Percentiles rank a stretch among this genome's conserved stretches.
Conservation (phyloP, 495 filamentous ascomycete species). For the Lophium mytilinum region DNA sequence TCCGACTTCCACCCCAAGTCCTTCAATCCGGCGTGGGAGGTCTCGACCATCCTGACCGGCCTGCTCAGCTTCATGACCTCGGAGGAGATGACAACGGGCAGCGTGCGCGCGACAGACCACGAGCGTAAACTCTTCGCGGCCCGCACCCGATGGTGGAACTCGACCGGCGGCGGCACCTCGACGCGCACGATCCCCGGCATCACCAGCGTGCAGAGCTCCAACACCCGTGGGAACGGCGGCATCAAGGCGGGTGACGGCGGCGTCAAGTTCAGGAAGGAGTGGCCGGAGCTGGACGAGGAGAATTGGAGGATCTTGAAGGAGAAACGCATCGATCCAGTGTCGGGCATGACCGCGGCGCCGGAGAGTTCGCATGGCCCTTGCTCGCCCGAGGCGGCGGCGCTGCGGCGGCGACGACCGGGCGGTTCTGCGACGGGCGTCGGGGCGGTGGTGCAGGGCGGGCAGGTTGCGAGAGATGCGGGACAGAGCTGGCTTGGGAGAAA, state of each 20-base stretch:
- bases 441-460: constrained; percentile 68
- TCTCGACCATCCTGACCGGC: constrained; percentile 90
- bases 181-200: constrained; percentile 9
- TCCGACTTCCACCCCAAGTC: constrained; percentile 95
- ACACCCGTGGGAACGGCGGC: constrained; percentile 49
- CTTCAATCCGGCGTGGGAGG: constrained; percentile 99
- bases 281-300: constrained; percentile 82
- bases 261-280: constrained; percentile 78
- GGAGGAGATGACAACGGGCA: constrained; percentile 97
- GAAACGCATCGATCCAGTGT: constrained; percentile 68
- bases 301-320: constrained; percentile 92
- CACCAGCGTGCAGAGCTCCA: neutral
- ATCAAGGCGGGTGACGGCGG: constrained; percentile 84
- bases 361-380: constrained; percentile 25
- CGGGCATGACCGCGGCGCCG: constrained; percentile 47
- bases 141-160: constrained; percentile 91
- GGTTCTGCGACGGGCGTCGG: constrained; percentile 63
- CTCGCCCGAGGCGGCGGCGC: constrained; percentile 57
- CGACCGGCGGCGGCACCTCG: constrained; percentile 72
- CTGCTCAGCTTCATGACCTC: constrained; percentile 95
- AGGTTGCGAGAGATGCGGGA: constrained; percentile 66
- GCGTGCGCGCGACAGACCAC: constrained; percentile 65
- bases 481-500: constrained; percentile 73
- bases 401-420: constrained; percentile 56
- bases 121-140: constrained; percentile 74